Evolutionary conservation across 495 filamentous ascomycete species (phyloP).

Genomic region (Penicillium maclennaniae): DNA sequence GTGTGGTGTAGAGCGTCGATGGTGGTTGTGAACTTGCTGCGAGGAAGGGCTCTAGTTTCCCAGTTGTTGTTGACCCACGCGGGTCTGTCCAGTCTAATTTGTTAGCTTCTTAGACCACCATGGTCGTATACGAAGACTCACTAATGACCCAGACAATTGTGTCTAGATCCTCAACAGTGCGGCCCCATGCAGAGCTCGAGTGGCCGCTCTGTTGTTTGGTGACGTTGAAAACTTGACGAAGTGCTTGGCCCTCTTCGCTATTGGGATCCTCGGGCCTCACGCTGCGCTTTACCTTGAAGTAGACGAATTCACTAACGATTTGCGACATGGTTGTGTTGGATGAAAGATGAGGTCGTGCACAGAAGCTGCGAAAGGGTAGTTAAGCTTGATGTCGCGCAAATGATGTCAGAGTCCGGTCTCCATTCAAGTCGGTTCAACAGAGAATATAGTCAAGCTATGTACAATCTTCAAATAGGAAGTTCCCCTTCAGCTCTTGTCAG

Average conservation of each 20-base stretch:
- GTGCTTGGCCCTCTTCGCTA: slow-evolving; percentile 29
- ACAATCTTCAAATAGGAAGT: not conserved
- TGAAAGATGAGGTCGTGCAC: not conserved
- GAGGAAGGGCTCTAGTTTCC: slow-evolving; percentile 26
- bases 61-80: slow-evolving; percentile 20
- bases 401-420: slow-evolving; percentile 20
- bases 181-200: slow-evolving; percentile 38
- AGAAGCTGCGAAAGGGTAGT: not conserved
- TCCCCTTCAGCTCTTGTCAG: not conserved
- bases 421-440: not conserved
- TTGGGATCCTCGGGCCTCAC: slow-evolving; percentile 41
- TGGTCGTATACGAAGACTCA: slow-evolving; percentile 8
- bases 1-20: slow-evolving; percentile 28
- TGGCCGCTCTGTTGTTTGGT: slow-evolving; percentile 37
- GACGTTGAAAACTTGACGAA: slow-evolving; percentile 27
- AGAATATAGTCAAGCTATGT: not conserved
- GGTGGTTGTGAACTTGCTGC: slow-evolving; percentile 16
- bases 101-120: not conserved
- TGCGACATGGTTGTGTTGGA: slow-evolving; percentile 16
- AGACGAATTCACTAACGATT: slow-evolving; percentile 36
- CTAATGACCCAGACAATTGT: slow-evolving; percentile 40
- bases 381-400: slow-evolving; percentile 11
- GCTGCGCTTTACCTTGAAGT: slow-evolving; percentile 35
- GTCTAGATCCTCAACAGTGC: slow-evolving; percentile 34
- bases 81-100: slow-evolving; percentile 39